These are phyloP conservation scores for Catenaria anguillulae DNA, from an alignment of 371 early-diverging fungal species.

Conservation along the genomic window DNA sequence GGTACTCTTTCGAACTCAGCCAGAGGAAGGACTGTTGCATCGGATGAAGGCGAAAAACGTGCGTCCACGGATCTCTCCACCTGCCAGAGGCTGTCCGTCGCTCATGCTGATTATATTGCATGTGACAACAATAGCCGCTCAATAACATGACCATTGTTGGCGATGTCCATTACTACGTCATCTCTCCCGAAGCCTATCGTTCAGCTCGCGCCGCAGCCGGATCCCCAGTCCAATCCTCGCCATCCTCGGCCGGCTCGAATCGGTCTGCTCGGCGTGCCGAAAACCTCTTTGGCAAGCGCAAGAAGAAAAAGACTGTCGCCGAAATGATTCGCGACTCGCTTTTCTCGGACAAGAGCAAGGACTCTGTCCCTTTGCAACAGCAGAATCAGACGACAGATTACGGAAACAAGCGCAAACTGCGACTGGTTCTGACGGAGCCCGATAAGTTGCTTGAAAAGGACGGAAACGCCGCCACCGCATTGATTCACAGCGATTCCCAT, in stretches of 20 bases:
- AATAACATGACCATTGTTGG: conserved; percentile 62
- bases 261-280: too few species aligned
- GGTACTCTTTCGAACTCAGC: conserved; percentile 58
- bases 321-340: conserved; percentile 7
- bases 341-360: background rate
- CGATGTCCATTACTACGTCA: conserved; percentile 51
- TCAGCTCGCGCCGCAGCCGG: background rate
- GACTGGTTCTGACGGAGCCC: conserved; percentile 17
- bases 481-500: too few species aligned
- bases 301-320: conserved; percentile 7
- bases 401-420: conserved; percentile 13
- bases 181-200: conserved; percentile 8
- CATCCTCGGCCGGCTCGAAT: too few species aligned
- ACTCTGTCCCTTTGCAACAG: background rate
- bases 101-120: conserved; percentile 4
- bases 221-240: too few species aligned
- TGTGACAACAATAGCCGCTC: conserved; percentile 28
- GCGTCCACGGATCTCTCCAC: conserved; percentile 14
- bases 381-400: background rate
- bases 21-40: conserved; percentile 49
- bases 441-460: conserved; percentile 9
- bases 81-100: too few species aligned
- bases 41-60: conserved; percentile 73
- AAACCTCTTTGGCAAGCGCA: background rate
- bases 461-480: conserved; percentile 2